Evolutionary conservation across 495 filamentous ascomycete species (phyloP), one percentile per base, ranked within the genome.

Genomic region (Daldinia grandis): DNA sequence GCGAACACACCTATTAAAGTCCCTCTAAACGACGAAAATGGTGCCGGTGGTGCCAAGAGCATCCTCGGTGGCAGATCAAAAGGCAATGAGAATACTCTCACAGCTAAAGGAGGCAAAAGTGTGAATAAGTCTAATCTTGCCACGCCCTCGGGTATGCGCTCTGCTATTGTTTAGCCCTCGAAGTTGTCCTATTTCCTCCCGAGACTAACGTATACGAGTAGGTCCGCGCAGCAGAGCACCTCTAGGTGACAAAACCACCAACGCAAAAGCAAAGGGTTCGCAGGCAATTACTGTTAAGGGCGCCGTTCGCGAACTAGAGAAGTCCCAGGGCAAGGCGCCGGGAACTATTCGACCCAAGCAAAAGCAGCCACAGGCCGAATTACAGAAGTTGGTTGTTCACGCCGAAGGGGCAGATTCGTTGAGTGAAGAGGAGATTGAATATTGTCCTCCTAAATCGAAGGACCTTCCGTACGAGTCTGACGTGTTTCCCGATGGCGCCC

Each of bases 191-290:
- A 40, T 5, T n/a, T n/a, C 4, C 14, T 14, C 10, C n/a, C 17
- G 47, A 62, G 54, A 47, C 81, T 82, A 71, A 85, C 68, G 6
- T 25, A 21, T 56, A 17, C 5, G 49, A 38, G 30, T 64, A 92
- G 91, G 85, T 49, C 86, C 89, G 51, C 87, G 88, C 42, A 91
- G 85, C 51, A 89, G 93, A 66, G 94, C 95, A 40, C 90, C 92
- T 4, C 80, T 98, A 56, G 96, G 96, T 38, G 86, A 90, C 82
- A 99, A 99, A 80, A 98, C 95, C 0, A 98, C 95, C 47, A 99
- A 99, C 80, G 92, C 91, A 42, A 98, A 95, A 82, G 86, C 92
- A 57, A 92, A 85, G 74, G 85, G 85, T 4, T 88, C 90, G 71
- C 93, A 79, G 19, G 73, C 80, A 4, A 74, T 78, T 0, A 82